phyloP scores from a whole-genome alignment of 2,329 filamentous ascomycete species.

The Neonectria sp. region DNA sequence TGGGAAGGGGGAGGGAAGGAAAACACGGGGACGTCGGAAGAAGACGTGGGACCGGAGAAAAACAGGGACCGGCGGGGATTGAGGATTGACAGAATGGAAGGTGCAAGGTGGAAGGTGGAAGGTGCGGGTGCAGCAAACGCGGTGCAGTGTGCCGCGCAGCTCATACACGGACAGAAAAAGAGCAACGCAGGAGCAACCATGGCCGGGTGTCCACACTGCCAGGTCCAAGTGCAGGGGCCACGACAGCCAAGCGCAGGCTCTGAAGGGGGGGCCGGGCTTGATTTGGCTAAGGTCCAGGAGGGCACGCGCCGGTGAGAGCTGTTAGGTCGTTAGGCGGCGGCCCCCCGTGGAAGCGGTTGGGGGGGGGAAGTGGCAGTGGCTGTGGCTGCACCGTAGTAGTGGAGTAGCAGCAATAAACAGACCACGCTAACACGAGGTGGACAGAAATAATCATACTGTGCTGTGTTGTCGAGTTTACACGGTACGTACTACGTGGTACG shows the following conservation, averaged over 20 bases:
- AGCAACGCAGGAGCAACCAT: neutral
- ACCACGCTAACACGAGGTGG: no score
- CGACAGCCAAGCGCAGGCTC: slow-evolving; percentile 3
- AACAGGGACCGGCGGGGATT: slow-evolving; percentile 41
- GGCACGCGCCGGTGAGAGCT: slow-evolving; percentile 18
- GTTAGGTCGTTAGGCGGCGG: neutral
- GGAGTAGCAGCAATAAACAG: neutral
- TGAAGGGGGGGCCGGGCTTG: slow-evolving; percentile 8
- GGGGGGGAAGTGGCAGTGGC: neutral
- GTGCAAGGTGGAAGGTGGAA: neutral
- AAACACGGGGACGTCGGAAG: slow-evolving; percentile 33
- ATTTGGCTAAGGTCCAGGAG: slow-evolving; percentile 21
- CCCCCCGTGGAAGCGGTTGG: neutral
- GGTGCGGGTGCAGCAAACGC: slow-evolving; percentile 9
- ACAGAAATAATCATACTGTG: neutral
- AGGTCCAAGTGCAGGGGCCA: slow-evolving; percentile 7
- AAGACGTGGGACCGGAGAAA: slow-evolving; percentile 35
- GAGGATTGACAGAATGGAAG: slow-evolving; percentile 30
- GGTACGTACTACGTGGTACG: neutral
- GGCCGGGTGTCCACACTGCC: slow-evolving; percentile 4
- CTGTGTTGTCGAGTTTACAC: neutral
- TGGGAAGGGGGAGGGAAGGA: slow-evolving; percentile 26
- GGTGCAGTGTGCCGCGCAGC: slow-evolving; percentile 26
- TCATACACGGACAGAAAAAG: neutral
- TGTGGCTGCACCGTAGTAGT: neutral